Percentiles rank a stretch among this genome's conserved stretches.
phyloP scores from a whole-genome alignment of 2,329 filamentous ascomycete species.

The Trichoderma asperellum region DNA sequence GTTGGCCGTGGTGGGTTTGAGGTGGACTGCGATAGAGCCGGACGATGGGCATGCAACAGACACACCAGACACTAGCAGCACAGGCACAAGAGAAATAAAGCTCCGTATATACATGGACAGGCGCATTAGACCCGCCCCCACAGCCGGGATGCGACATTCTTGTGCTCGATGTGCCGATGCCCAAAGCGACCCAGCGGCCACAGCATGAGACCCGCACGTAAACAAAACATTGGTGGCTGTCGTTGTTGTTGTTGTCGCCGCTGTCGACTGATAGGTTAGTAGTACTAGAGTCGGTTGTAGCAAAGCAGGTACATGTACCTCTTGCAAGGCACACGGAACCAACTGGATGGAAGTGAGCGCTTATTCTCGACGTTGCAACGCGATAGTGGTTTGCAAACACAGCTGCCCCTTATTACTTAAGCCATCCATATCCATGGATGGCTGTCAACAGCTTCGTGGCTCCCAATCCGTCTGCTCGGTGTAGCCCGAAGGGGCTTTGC shows the following conservation, averaged over 20 bases:
- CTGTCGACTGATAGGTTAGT: not conserved
- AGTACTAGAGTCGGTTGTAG: too few relatives aligned
- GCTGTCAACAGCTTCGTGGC: not conserved
- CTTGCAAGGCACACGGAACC: not conserved
- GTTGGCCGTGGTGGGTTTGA: slow-evolving; percentile 24
- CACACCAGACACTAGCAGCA: slow-evolving; percentile 2
- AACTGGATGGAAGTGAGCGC: not conserved
- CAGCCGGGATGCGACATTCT: slow-evolving; percentile 25
- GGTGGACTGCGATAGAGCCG: slow-evolving; percentile 4
- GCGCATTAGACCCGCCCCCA: slow-evolving; percentile 24
- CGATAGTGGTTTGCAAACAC: not conserved
- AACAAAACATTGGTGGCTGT: not conserved
- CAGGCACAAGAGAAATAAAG: not conserved
- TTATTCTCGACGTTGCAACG: not conserved
- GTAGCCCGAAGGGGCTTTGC: slow-evolving; percentile 19
- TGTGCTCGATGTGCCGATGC: slow-evolving; percentile 23
- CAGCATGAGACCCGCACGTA: slow-evolving; percentile 20
- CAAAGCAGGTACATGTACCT: not conserved
- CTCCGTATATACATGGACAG: slow-evolving; percentile 10
- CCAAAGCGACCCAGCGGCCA: slow-evolving; percentile 12
- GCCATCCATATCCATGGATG: too few relatives aligned
- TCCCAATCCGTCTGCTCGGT: slow-evolving; percentile 17
- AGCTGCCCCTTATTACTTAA: not conserved
- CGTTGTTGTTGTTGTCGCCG: not conserved
- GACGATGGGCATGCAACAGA: slow-evolving; percentile 14